Evolutionary conservation across 441 rosid genomes (phyloP).

Genomic region (Omphalea diandra): DNA sequence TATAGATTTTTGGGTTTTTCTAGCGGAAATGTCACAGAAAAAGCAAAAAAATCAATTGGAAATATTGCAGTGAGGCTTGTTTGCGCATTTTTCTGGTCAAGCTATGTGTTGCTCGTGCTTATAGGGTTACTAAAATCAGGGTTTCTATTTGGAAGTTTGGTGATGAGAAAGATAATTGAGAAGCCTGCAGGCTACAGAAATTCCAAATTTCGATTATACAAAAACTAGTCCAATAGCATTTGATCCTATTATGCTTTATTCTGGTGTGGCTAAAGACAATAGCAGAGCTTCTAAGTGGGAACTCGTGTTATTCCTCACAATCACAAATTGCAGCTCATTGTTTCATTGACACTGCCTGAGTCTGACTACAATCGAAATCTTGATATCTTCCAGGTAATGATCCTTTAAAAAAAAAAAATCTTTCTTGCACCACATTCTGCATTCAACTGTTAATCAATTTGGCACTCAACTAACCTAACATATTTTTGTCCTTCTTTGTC

Average conservation of each 20-base stretch:
- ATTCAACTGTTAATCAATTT: too few relatives aligned
- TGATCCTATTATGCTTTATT: constrained; percentile 23
- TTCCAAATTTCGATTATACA: constrained; percentile 40
- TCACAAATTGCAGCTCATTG: constrained; percentile 35
- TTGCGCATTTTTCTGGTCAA: constrained; percentile 35
- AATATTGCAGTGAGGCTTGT: constrained; percentile 16
- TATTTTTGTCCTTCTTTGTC: neutral
- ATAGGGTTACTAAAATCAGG: constrained; percentile 31
- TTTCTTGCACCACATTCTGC: too few relatives aligned
- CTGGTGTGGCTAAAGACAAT: neutral
- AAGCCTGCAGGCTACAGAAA: constrained; percentile 32
- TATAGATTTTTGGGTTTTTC: constrained; percentile 17
- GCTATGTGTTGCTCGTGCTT: constrained; percentile 33
- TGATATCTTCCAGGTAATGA: constrained; percentile 45
- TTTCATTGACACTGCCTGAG: constrained; percentile 41
- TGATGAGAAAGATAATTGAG: constrained; percentile 24
- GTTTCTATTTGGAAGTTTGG: constrained; percentile 31
- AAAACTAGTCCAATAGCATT: constrained; percentile 38
- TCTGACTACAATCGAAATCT: constrained; percentile 48
- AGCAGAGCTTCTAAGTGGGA: constrained; percentile 5
- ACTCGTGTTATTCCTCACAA: constrained; percentile 28
- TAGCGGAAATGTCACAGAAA: constrained; percentile 9
- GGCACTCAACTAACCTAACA: too few relatives aligned
- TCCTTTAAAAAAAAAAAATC: too few relatives aligned
- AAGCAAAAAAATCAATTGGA: constrained; percentile 17